Conservation (phyloP, 768 basidiomycete species). For the Leccinum barrowsii region DNA sequence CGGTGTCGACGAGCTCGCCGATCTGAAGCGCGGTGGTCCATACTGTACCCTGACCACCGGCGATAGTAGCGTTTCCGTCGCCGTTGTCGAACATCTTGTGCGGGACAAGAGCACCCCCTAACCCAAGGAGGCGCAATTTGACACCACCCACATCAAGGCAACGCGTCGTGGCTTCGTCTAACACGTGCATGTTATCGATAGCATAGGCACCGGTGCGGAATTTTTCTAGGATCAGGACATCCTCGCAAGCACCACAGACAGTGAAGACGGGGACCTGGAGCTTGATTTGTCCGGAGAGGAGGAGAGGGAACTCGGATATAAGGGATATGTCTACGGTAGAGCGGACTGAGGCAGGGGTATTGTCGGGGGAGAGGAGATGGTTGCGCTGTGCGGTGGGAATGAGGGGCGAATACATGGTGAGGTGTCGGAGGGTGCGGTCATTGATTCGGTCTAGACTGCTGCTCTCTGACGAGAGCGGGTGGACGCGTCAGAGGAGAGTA, state of each 20-base stretch:
- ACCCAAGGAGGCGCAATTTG: no score
- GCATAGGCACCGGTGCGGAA: conserved; percentile 79
- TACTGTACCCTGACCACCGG: no score
- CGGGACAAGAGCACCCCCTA: no score
- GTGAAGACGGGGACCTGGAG: conserved; percentile 93
- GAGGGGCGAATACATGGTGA: conserved; percentile 94
- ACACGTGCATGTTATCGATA: conserved; percentile 85
- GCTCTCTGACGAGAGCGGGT: conserved; percentile 47
- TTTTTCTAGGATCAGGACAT: conserved; percentile 89
- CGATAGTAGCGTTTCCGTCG: no score
- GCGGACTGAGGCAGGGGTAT: conserved; percentile 65
- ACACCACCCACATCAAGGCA: conserved; percentile 89
- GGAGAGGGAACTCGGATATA: conserved; percentile 90
- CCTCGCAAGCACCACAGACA: conserved; percentile 97
- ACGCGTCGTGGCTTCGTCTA: conserved; percentile 95
- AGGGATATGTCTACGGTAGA: conserved; percentile 70
- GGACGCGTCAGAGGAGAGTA: conserved; percentile 17
- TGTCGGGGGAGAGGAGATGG: conserved; percentile 71
- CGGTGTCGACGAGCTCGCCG: no score
- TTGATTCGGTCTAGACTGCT: conserved; percentile 84
- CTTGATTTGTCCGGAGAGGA: conserved; percentile 87
- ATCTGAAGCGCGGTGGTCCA: no score
- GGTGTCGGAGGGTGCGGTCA: conserved; percentile 93
- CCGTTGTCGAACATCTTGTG: no score
- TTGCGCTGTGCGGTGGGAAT: conserved; percentile 80